Conservation (phyloP, 768 basidiomycete species). For the Pulveroboletus sp. region DNA sequence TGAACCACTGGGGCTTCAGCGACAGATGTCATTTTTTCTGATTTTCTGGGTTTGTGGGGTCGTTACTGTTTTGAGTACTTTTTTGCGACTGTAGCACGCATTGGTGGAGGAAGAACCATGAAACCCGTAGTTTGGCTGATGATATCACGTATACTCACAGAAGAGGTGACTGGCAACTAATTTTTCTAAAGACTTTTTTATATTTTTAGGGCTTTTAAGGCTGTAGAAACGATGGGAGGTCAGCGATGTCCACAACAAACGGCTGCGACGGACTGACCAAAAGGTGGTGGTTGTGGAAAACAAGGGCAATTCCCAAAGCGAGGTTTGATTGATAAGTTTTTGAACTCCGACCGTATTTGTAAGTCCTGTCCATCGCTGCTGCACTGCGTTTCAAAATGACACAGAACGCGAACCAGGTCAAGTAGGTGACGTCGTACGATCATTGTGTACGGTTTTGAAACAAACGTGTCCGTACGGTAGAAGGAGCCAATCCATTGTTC, state of each 20-base stretch:
- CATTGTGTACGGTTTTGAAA: too few species aligned
- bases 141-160: slow-evolving; percentile 41
- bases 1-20: slow-evolving; percentile 51
- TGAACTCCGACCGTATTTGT: slow-evolving; percentile 37
- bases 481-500: too few species aligned
- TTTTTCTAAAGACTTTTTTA: slow-evolving; percentile 68
- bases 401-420: too few species aligned
- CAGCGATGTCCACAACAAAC: slow-evolving; percentile 11
- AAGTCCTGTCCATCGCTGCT: not conserved
- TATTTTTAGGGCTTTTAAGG: slow-evolving; percentile 54
- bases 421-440: too few species aligned
- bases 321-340: slow-evolving; percentile 29
- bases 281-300: slow-evolving; percentile 64
- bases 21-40: slow-evolving; percentile 50
- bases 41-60: slow-evolving; percentile 56
- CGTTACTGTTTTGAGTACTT: slow-evolving; percentile 91
- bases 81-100: slow-evolving; percentile 49
- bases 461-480: too few species aligned
- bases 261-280: slow-evolving; percentile 40
- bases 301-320: slow-evolving; percentile 19
- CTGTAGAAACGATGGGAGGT: slow-evolving; percentile 30
- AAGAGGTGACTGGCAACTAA: slow-evolving; percentile 74
- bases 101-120: slow-evolving; percentile 11
- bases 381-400: too few species aligned
- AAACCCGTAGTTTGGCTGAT: slow-evolving; percentile 11